Conservation (phyloP, 208 protist species). For the Tritrichomonas musculus region DNA sequence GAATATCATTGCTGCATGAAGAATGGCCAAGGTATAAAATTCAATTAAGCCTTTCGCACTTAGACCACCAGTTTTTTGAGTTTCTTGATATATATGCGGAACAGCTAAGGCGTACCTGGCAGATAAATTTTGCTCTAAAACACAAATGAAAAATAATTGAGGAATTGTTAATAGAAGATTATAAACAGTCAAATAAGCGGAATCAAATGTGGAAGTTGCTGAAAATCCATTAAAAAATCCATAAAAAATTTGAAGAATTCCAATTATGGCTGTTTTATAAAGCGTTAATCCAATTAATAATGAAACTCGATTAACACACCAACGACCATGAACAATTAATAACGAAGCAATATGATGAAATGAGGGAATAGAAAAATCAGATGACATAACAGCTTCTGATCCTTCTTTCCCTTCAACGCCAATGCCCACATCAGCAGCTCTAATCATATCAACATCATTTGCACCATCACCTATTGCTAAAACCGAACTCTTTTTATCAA, state of each 20-base stretch:
- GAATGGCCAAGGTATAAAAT: background rate
- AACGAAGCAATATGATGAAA: background rate
- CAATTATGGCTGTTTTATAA: slow-evolving; percentile 12
- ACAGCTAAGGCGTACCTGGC: background rate
- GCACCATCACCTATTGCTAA: slow-evolving; percentile 90
- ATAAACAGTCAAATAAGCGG: background rate
- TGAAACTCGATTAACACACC: background rate
- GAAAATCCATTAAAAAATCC: slow-evolving; percentile 32
- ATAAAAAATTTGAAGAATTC: background rate
- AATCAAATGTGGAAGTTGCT: background rate
- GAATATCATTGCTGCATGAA: background rate
- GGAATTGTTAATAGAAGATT: background rate
- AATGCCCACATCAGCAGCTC: slow-evolving; percentile 80
- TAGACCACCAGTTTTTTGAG: background rate
- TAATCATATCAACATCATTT: slow-evolving; percentile 93
- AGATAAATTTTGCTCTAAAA: background rate
- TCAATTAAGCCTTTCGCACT: background rate
- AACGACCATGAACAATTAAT: slow-evolving; percentile 20
- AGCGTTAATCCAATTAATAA: background rate
- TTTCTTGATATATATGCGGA: background rate
- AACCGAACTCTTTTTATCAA: background rate
- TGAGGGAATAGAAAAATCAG: slow-evolving; percentile 14
- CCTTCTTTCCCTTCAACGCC: slow-evolving; percentile 53
- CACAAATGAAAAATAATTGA: slow-evolving; percentile 10
- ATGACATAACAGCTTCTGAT: background rate